A percentile compares a stretch with the other conserved stretches of the same genome.
phyloP scores from a whole-genome alignment of 2,329 filamentous ascomycete genomes.

The Monilinia laxa region DNA sequence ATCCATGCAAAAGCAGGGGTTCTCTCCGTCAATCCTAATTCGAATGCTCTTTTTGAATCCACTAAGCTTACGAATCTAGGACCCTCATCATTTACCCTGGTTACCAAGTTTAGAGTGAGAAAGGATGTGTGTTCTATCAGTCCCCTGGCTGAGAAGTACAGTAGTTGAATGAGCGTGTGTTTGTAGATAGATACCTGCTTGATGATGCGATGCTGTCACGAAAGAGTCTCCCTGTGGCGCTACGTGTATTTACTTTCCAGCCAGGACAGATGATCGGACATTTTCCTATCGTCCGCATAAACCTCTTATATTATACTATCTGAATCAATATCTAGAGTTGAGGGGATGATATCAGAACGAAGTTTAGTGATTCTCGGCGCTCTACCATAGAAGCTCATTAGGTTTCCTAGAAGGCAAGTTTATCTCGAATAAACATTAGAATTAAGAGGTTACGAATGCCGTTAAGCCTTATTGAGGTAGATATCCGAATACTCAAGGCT shows the following conservation, averaged over 20 bases:
- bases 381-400: background rate
- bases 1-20: slow-evolving; percentile 9
- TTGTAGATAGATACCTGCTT: background rate
- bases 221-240: background rate
- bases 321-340: background rate
- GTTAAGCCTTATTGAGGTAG: background rate
- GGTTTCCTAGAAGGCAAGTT: background rate
- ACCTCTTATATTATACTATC: background rate
- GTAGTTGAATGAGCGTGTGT: background rate
- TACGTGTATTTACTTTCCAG: background rate
- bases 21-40: slow-evolving; percentile 8
- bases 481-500: background rate
- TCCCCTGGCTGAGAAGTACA: background rate
- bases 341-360: slow-evolving; percentile 13
- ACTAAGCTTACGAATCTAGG: slow-evolving; percentile 21
- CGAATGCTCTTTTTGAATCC: slow-evolving; percentile 11
- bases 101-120: background rate
- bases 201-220: background rate
- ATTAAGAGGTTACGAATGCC: slow-evolving; percentile 9
- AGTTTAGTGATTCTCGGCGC: slow-evolving; percentile 2
- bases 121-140: background rate
- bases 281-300: background rate
- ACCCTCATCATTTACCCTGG: slow-evolving; percentile 7
- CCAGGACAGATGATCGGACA: background rate
- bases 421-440: background rate